Evolutionary conservation across 805 yeast species (phyloP).

Genomic region (Aciculoconidium aculeatum): DNA sequence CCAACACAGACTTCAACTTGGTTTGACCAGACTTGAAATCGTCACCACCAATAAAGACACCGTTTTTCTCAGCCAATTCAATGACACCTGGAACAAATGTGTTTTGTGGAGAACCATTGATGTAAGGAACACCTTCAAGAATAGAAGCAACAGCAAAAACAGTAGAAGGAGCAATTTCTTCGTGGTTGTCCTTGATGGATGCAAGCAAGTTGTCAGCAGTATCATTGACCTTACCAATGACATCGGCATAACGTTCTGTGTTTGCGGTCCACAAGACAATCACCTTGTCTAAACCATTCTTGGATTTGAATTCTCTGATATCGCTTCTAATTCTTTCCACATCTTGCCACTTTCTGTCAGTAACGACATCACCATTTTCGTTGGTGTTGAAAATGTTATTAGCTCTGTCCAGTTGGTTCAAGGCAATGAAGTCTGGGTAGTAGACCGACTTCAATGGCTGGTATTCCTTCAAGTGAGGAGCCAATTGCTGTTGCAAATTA

Average conservation of each 20-base stretch:
- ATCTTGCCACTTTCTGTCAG: slow-evolving; percentile 77
- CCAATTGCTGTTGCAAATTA: slow-evolving; percentile 73
- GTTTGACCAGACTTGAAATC: slow-evolving; percentile 98
- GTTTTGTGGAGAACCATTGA: slow-evolving; percentile 96
- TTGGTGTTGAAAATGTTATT: slow-evolving; percentile 70
- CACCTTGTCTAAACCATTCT: slow-evolving; percentile 75
- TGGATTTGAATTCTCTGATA: slow-evolving; percentile 67
- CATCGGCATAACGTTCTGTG: slow-evolving; percentile 86
- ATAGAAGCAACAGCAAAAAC: slow-evolving; percentile 90
- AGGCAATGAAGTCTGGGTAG: slow-evolving; percentile 95
- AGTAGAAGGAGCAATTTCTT: slow-evolving; percentile 89
- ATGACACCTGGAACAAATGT: slow-evolving; percentile 95
- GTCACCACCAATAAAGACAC: slow-evolving; percentile 88
- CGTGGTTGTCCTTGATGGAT: slow-evolving; percentile 72
- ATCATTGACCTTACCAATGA: slow-evolving; percentile 78
- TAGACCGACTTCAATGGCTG: slow-evolving; percentile 80
- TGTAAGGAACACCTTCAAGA: slow-evolving; percentile 81
- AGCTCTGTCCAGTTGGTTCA: slow-evolving; percentile 89
- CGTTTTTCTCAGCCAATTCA: slow-evolving; percentile 75
- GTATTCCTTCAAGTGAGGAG: slow-evolving; percentile 52
- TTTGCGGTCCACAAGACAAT: slow-evolving; percentile 95
- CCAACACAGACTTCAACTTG: slow-evolving; percentile 90
- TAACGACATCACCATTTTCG: slow-evolving; percentile 43
- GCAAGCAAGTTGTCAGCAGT: slow-evolving; percentile 73
- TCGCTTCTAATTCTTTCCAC: slow-evolving; percentile 83